These are phyloP conservation scores for Leishmania tarentolae DNA, from an alignment of 208 protist genomes.

Conservation along the genomic window DNA sequence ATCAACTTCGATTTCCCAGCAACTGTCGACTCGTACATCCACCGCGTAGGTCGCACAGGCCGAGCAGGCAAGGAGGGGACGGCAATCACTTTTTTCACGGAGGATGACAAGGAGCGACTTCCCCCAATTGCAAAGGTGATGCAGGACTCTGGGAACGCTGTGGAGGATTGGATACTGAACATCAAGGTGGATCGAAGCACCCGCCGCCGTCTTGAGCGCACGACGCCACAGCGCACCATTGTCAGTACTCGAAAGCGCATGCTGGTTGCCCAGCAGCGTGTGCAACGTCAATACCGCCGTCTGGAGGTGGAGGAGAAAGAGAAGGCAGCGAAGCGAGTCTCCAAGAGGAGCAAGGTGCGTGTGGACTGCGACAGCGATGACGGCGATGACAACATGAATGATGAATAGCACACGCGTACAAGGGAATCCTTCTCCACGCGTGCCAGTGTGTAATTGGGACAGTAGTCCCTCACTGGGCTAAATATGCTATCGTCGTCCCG, in stretches of 20 bases:
- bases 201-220: slow-evolving; percentile 60
- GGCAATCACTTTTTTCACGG: slow-evolving; percentile 97
- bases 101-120: slow-evolving; percentile 93
- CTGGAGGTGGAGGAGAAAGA: slow-evolving; percentile 57
- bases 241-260: slow-evolving; percentile 88
- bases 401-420: slow-evolving; percentile 4
- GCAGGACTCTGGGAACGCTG: slow-evolving; percentile 89
- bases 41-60: slow-evolving; percentile 95
- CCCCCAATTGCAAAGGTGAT: slow-evolving; percentile 92
- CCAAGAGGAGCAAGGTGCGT: slow-evolving; percentile 12
- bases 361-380: slow-evolving; percentile 9
- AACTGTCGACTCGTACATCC: slow-evolving; percentile 95
- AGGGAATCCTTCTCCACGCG: slow-evolving; percentile 3
- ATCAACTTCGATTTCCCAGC: slow-evolving; percentile 99
- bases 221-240: slow-evolving; percentile 84
- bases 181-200: slow-evolving; percentile 76
- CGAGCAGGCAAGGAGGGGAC: slow-evolving; percentile 86
- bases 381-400: neutral
- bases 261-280: slow-evolving; percentile 75
- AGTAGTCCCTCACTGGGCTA: neutral
- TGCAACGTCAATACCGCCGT: slow-evolving; percentile 68
- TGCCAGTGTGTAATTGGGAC: neutral
- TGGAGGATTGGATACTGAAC: slow-evolving; percentile 96
- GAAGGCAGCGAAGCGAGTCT: slow-evolving; percentile 14
- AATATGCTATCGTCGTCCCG: neutral